These are phyloP conservation scores for Cordyceps fumosorosea DNA, from an alignment of 2,329 filamentous ascomycete species.

Conservation along the genomic window DNA sequence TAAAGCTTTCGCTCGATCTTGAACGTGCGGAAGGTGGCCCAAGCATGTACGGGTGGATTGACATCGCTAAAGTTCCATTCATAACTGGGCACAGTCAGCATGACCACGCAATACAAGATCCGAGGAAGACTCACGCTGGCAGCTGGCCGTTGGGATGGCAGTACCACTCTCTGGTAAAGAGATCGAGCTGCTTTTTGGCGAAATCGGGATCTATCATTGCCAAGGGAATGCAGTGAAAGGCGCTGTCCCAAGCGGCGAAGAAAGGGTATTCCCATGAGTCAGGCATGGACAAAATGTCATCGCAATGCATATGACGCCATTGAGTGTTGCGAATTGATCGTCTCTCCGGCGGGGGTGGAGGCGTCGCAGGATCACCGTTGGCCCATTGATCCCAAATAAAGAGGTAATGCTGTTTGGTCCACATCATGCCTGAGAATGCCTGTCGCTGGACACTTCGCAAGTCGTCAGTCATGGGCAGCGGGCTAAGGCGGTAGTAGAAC, in stretches of 20 bases:
- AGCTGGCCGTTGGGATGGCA: conserved; percentile 96
- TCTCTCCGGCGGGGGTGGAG: conserved; percentile 72
- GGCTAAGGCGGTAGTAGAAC: conserved; percentile 90
- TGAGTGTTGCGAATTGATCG: conserved; percentile 79
- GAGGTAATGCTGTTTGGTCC: conserved; percentile 95
- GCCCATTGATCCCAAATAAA: conserved; percentile 99
- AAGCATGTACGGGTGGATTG: conserved; percentile 93
- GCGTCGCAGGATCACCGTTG: conserved; percentile 83
- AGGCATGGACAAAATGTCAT: conserved; percentile 95
- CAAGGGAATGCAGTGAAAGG: conserved; percentile 91
- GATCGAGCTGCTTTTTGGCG: conserved; percentile 93
- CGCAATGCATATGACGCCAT: conserved; percentile 92
- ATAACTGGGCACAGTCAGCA: conserved; percentile 38
- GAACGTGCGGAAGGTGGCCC: conserved; percentile 92
- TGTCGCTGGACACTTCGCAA: conserved; percentile 92
- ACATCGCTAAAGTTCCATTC: conserved; percentile 99
- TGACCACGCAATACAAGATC: background rate
- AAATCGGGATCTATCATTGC: conserved; percentile 98
- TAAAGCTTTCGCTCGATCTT: conserved; percentile 99
- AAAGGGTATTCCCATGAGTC: conserved; percentile 99
- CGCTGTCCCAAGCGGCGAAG: conserved; percentile 95
- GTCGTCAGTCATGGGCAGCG: conserved; percentile 88
- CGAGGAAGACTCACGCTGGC: conserved; percentile 59
- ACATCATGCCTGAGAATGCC: conserved; percentile 94
- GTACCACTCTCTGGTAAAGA: conserved; percentile 97